Conservation (phyloP, 2,329 filamentous ascomycete genomes). For the Neoascochyta sp. region DNA sequence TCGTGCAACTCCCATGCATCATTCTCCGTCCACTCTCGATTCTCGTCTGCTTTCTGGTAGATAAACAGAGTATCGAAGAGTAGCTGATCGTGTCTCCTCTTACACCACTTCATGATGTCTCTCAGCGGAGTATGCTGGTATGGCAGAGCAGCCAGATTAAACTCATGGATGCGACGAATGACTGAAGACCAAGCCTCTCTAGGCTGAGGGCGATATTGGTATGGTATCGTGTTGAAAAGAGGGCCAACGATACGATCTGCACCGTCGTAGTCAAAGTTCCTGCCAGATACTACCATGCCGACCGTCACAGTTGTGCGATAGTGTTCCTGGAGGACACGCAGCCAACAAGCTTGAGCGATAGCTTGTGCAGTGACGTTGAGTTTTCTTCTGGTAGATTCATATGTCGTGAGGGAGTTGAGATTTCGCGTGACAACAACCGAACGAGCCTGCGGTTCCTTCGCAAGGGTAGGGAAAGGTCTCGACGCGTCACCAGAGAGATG, state of each 20-base stretch:
- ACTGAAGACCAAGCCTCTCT: conserved; percentile 58
- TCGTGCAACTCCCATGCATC: conserved; percentile 53
- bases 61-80: conserved; percentile 77
- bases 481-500: conserved; percentile 47
- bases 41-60: conserved; percentile 57
- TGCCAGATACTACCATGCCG: conserved; percentile 75
- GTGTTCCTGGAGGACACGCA: conserved; percentile 56
- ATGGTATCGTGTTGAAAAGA: conserved; percentile 86
- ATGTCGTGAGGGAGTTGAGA: conserved; percentile 47
- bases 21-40: conserved; percentile 20
- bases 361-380: conserved; percentile 76
- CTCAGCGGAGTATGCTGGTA: conserved; percentile 78
- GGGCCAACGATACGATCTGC: conserved; percentile 71
- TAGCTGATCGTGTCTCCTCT: conserved; percentile 49
- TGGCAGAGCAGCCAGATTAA: conserved; percentile 63
- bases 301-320: conserved; percentile 52
- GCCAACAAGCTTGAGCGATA: conserved; percentile 72
- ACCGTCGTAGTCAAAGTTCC: conserved; percentile 64
- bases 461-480: conserved; percentile 27
- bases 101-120: conserved; percentile 76
- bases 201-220: conserved; percentile 49
- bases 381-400: conserved; percentile 48
- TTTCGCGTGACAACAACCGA: conserved; percentile 27
- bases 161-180: conserved; percentile 63
- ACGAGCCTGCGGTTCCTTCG: conserved; percentile 11